Conservation (phyloP, 495 filamentous ascomycete species). For the Podospora bellae-mahoneyi region DNA sequence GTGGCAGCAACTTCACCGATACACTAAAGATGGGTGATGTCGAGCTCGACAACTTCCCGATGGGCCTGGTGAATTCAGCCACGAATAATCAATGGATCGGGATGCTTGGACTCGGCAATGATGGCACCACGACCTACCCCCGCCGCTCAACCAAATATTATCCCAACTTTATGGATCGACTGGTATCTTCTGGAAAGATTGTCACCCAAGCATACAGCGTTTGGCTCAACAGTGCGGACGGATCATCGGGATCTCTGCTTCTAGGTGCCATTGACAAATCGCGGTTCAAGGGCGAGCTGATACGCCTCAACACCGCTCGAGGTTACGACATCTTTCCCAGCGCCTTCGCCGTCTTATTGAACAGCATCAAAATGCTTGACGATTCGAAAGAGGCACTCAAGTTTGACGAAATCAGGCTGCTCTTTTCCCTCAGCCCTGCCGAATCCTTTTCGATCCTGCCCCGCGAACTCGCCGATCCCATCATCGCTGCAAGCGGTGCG, state of each 20-base stretch:
- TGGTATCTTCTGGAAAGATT: constrained; percentile 64
- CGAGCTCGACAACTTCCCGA: background rate
- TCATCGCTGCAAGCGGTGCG: constrained; percentile 2
- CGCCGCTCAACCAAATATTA: constrained; percentile 12
- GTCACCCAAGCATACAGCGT: constrained; percentile 71
- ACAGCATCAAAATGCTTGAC: constrained; percentile 28
- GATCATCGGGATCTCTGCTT: constrained; percentile 66
- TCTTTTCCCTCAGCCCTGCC: constrained; percentile 10
- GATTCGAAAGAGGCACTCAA: background rate
- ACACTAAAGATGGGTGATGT: background rate
- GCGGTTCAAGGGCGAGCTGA: constrained; percentile 68
- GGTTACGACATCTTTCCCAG: constrained; percentile 36
- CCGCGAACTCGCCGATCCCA: background rate
- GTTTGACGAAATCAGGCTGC: background rate
- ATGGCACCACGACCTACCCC: constrained; percentile 15
- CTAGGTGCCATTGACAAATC: constrained; percentile 78
- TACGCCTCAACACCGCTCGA: constrained; percentile 51
- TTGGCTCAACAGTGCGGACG: constrained; percentile 67
- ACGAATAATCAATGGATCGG: constrained; percentile 2
- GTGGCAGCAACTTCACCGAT: constrained; percentile 14
- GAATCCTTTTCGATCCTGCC: constrained; percentile 6
- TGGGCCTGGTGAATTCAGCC: constrained; percentile 1
- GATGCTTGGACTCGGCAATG: constrained; percentile 11
- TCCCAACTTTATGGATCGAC: constrained; percentile 59
- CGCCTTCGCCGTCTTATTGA: constrained; percentile 66